A percentile compares a stretch with the other conserved stretches of the same genome.
Evolutionary conservation across 2,329 filamentous ascomycete genomes (phyloP).

Genomic region (Monilinia polystroma): DNA sequence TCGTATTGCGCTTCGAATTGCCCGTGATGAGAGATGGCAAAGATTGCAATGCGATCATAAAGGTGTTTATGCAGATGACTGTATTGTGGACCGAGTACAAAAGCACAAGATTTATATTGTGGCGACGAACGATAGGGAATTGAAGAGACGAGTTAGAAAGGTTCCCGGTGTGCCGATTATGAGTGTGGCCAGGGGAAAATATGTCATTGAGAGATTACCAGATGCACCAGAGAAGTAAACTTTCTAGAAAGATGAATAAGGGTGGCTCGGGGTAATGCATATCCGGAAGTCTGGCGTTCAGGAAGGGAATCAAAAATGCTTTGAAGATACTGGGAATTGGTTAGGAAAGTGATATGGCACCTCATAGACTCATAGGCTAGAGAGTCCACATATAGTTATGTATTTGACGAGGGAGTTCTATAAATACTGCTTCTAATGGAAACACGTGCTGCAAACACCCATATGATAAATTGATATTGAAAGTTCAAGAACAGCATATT

Average conservation of each 20-base stretch:
- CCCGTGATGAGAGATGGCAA: slow-evolving; percentile 86
- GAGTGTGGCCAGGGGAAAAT: slow-evolving; percentile 84
- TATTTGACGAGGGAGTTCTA: neutral
- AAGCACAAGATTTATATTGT: slow-evolving; percentile 78
- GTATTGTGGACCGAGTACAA: slow-evolving; percentile 69
- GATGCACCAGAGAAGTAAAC: slow-evolving; percentile 65
- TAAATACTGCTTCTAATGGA: neutral
- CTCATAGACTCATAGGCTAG: neutral
- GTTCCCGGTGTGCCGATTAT: slow-evolving; percentile 69
- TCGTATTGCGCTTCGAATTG: slow-evolving; percentile 79
- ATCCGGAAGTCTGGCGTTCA: slow-evolving; percentile 21
- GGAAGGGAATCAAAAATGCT: slow-evolving; percentile 8
- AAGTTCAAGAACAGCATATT: too few species aligned
- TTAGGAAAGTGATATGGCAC: neutral
- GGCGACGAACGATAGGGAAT: slow-evolving; percentile 72
- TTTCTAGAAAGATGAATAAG: slow-evolving; percentile 2
- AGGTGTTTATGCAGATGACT: slow-evolving; percentile 85
- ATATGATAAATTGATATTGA: neutral
- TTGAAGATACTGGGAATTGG: slow-evolving; percentile 12
- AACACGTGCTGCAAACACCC: neutral
- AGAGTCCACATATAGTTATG: neutral
- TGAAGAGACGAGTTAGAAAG: slow-evolving; percentile 73
- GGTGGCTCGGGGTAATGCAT: slow-evolving; percentile 9
- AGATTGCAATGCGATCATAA: slow-evolving; percentile 87
- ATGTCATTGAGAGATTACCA: slow-evolving; percentile 88